Percentiles rank a stretch among this genome's conserved stretches.
Conservation (phyloP, 495 filamentous ascomycete genomes). For the Lepraria neglecta region DNA sequence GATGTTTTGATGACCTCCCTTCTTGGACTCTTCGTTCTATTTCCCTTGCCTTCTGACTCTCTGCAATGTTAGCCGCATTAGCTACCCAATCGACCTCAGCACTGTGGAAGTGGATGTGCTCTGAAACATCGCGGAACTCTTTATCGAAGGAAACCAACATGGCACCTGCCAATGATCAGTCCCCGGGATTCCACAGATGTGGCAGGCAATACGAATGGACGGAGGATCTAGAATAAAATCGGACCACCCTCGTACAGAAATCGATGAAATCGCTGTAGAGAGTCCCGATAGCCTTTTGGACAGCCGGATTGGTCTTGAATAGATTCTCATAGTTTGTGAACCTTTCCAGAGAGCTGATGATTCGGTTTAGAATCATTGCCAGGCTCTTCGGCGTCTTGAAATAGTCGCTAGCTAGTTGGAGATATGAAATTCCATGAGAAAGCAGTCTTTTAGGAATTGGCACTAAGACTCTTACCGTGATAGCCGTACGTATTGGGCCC, state of each 20-base stretch:
- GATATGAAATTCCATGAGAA: neutral
- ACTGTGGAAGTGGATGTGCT: conserved; percentile 17
- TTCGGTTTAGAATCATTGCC: conserved; percentile 27
- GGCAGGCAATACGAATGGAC: conserved; percentile 9
- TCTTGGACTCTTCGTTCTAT: neutral
- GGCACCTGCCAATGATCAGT: neutral
- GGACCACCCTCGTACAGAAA: conserved; percentile 28
- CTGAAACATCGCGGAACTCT: conserved; percentile 15
- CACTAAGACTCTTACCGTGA: neutral
- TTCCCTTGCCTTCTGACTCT: conserved; percentile 1
- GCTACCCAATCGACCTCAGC: conserved; percentile 14
- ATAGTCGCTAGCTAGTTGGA: conserved; percentile 23
- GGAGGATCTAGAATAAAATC: conserved; percentile 27
- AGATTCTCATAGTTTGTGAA: conserved; percentile 30
- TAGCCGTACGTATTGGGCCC: conserved; percentile 15
- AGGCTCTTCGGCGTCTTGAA: conserved; percentile 29
- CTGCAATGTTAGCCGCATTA: conserved; percentile 9
- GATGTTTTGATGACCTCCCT: neutral
- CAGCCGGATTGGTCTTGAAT: conserved; percentile 24
- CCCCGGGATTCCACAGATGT: neutral
- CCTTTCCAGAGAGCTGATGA: conserved; percentile 29
- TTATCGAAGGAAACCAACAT: conserved; percentile 15
- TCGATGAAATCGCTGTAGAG: conserved; percentile 31
- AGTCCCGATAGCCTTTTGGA: conserved; percentile 28
- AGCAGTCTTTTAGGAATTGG: neutral